A percentile compares a stretch with the other conserved stretches of the same genome.
phyloP scores from a whole-genome alignment of 176 grass and related monocot species.

The Echinochloa phyllopogon region DNA sequence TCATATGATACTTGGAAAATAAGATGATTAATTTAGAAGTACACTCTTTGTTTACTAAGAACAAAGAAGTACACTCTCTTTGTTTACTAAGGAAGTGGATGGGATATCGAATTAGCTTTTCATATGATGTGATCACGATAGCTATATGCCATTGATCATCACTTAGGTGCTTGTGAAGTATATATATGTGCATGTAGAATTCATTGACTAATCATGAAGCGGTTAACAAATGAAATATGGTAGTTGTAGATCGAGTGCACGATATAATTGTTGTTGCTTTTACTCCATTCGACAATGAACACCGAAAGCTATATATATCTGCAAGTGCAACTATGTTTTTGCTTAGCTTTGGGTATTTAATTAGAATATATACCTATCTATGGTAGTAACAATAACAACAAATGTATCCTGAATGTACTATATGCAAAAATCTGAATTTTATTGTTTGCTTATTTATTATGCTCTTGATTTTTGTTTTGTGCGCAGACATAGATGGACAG shows the following conservation, averaged over 20 bases:
- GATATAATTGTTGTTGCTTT: not conserved
- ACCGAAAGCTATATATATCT: not conserved
- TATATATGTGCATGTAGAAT: not conserved
- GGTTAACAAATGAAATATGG: not conserved
- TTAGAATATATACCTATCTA: not conserved
- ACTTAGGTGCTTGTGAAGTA: not conserved
- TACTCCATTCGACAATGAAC: not conserved
- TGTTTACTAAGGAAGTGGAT: not conserved
- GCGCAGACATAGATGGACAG: conserved; percentile 76
- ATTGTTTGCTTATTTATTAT: not conserved
- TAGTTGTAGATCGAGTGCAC: not conserved
- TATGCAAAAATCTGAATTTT: not conserved
- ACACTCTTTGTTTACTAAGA: not conserved
- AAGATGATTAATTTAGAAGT: not conserved
- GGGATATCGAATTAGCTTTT: not conserved
- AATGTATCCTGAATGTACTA: not conserved
- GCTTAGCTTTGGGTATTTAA: not conserved
- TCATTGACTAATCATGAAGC: not conserved
- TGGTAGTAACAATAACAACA: not conserved
- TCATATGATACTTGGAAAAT: conserved; percentile 22
- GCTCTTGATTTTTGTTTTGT: conserved; percentile 9
- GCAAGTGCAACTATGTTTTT: not conserved
- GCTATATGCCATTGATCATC: not conserved
- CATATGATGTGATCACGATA: not conserved
- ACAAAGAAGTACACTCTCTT: not conserved